phyloP scores from a whole-genome alignment of 1,284 basidiomycete species.

The Puccinia novopanici region DNA sequence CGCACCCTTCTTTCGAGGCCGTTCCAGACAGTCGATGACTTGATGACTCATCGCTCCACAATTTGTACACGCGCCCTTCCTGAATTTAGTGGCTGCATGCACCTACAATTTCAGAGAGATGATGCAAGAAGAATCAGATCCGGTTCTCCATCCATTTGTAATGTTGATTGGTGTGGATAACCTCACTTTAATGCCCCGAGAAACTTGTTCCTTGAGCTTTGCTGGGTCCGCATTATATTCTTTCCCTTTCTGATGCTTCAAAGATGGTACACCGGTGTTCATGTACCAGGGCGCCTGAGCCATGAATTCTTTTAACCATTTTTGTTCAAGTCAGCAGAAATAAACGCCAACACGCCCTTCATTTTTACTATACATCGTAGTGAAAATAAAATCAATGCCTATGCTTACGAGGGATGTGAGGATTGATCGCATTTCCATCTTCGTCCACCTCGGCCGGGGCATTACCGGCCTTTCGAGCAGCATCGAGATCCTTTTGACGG shows the following conservation, averaged over 20 bases:
- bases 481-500: slow-evolving; percentile 91
- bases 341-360: background rate
- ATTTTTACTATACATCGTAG: background rate
- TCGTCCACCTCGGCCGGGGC: slow-evolving; percentile 92
- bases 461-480: slow-evolving; percentile 88
- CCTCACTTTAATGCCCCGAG: slow-evolving; percentile 74
- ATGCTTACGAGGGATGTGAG: slow-evolving; percentile 86
- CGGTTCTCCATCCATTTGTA: background rate
- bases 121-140: background rate
- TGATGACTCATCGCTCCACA: slow-evolving; percentile 96
- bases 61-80: slow-evolving; percentile 98
- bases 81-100: slow-evolving; percentile 89
- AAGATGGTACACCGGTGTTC: slow-evolving; percentile 82
- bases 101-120: slow-evolving; percentile 60
- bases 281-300: slow-evolving; percentile 96
- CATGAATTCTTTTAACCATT: slow-evolving; percentile 69
- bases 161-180: background rate
- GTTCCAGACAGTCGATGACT: slow-evolving; percentile 86
- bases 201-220: slow-evolving; percentile 87
- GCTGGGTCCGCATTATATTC: slow-evolving; percentile 68
- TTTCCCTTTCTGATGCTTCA: slow-evolving; percentile 75
- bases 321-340: slow-evolving; percentile 58
- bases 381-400: background rate
- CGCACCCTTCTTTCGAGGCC: slow-evolving; percentile 92
- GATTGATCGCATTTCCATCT: slow-evolving; percentile 92